phyloP scores from a whole-genome alignment of 805 yeast species.

The Torulaspora franciscae region DNA sequence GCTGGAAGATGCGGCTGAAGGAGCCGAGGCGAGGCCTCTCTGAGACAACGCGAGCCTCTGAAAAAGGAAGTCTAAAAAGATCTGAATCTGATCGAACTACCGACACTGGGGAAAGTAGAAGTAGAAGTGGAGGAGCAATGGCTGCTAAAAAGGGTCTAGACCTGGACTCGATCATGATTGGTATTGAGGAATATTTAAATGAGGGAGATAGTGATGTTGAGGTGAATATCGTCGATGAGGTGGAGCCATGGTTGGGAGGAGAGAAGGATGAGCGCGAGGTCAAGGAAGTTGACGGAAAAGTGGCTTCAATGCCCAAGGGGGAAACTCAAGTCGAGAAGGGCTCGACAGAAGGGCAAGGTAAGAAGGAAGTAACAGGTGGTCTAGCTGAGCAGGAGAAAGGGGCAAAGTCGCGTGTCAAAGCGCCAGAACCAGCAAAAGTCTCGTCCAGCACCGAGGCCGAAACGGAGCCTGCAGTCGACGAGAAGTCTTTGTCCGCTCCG shows the following conservation, averaged over 20 bases:
- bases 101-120: background rate
- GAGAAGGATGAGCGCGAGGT: background rate
- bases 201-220: constrained; percentile 12
- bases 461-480: background rate
- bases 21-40: constrained; percentile 19
- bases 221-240: constrained; percentile 11
- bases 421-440: background rate
- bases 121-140: constrained; percentile 41
- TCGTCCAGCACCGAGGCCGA: background rate
- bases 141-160: constrained; percentile 13
- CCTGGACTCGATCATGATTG: constrained; percentile 24
- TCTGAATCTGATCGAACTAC: background rate
- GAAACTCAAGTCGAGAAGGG: too few relatives aligned
- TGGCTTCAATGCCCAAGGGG: too few relatives aligned
- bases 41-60: constrained; percentile 25
- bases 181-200: constrained; percentile 26
- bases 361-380: background rate
- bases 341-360: too few relatives aligned
- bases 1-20: constrained; percentile 13
- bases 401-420: background rate
- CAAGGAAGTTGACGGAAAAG: too few relatives aligned
- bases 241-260: background rate
- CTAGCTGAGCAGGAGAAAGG: background rate
- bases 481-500: too few relatives aligned
- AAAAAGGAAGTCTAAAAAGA: constrained; percentile 9